Conservation (phyloP, 78 protist species). For the Dictyostelium firmibasis region DNA sequence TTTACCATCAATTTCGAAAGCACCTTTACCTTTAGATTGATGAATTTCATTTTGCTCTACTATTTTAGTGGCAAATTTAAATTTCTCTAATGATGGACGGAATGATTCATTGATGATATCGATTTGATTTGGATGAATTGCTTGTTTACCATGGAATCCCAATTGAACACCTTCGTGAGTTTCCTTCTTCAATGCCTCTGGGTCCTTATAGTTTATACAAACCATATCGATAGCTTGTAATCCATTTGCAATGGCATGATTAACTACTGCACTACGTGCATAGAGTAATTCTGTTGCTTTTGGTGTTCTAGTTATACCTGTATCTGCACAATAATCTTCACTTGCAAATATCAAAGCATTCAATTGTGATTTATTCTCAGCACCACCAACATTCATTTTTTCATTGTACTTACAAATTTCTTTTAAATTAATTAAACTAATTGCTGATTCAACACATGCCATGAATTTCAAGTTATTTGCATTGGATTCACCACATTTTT, state of each 20-base stretch:
- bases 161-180: constrained; percentile 57
- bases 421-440: constrained; percentile 1
- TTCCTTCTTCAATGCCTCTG: constrained; percentile 30
- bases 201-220: constrained; percentile 74
- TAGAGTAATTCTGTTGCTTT: constrained; percentile 38
- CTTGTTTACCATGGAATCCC: constrained; percentile 84
- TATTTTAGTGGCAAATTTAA: constrained; percentile 65
- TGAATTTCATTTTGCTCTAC: constrained; percentile 65
- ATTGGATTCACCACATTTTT: background rate
- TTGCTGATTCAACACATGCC: constrained; percentile 77
- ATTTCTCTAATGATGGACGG: constrained; percentile 53
- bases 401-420: constrained; percentile 45
- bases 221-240: constrained; percentile 84
- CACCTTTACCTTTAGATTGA: constrained; percentile 77
- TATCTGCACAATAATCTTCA: constrained; percentile 82
- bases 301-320: constrained; percentile 80
- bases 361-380: background rate
- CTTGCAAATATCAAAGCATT: constrained; percentile 78
- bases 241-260: constrained; percentile 72
- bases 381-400: background rate
- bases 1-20: constrained; percentile 84
- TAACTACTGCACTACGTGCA: constrained; percentile 68
- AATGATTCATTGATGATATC: constrained; percentile 53
- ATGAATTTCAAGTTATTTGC: constrained; percentile 32
- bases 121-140: constrained; percentile 84